phyloP scores from a whole-genome alignment of 495 filamentous ascomycete genomes.

The Neurospora sp. region DNA sequence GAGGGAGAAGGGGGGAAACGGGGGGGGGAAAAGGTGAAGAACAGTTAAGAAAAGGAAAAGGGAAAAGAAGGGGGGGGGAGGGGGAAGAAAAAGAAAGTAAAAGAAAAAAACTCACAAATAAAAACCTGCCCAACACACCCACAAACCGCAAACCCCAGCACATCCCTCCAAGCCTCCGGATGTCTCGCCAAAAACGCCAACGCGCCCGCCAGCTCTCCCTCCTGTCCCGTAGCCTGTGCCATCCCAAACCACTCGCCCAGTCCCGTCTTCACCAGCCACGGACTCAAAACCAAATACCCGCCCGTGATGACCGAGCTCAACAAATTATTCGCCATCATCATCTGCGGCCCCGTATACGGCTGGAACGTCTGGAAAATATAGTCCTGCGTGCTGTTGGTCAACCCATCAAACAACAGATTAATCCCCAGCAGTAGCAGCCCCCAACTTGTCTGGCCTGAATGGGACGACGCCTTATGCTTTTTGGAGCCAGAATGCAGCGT shows the following conservation, averaged over 20 bases:
- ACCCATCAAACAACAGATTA: slow-evolving; percentile 88
- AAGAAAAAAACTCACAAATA: slow-evolving; percentile 53
- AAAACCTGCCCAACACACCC: slow-evolving; percentile 93
- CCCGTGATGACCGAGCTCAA: slow-evolving; percentile 67
- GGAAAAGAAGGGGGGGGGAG: too few species aligned
- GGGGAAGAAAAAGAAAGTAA: too few species aligned
- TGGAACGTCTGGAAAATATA: slow-evolving; percentile 76
- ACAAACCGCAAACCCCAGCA: slow-evolving; percentile 84
- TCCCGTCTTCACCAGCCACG: slow-evolving; percentile 59
- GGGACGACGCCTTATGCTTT: slow-evolving; percentile 39
- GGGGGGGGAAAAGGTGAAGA: too few species aligned
- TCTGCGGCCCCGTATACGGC: slow-evolving; percentile 82
- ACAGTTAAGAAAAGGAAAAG: not conserved
- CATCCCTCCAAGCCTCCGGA: slow-evolving; percentile 71
- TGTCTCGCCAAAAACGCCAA: slow-evolving; percentile 67
- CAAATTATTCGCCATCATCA: slow-evolving; percentile 98
- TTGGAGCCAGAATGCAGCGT: slow-evolving; percentile 65
- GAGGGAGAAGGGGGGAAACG: too few species aligned
- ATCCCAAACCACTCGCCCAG: slow-evolving; percentile 59
- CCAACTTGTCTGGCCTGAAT: slow-evolving; percentile 44
- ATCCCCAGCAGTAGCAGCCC: slow-evolving; percentile 79
- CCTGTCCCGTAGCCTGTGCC: slow-evolving; percentile 46
- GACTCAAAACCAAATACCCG: slow-evolving; percentile 64
- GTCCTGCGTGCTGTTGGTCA: slow-evolving; percentile 95
- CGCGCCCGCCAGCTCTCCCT: slow-evolving; percentile 67